These are phyloP conservation scores for Dryas integrifolia DNA, from an alignment of 331 rosid genomes.

Conservation along the genomic window DNA sequence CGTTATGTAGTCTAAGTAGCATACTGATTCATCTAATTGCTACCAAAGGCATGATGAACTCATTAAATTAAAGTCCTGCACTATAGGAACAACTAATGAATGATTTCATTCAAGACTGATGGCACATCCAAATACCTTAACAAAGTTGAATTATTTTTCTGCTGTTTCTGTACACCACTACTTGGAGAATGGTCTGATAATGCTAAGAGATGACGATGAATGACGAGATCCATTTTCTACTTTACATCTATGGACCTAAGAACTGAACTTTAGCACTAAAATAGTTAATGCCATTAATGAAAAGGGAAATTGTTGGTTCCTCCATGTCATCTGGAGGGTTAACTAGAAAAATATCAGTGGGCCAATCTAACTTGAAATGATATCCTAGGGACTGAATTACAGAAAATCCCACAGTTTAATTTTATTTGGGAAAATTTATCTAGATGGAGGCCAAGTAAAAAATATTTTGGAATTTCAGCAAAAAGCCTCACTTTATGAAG, in stretches of 20 bases:
- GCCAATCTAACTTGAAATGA: neutral
- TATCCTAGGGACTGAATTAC: neutral
- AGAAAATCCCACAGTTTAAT: neutral
- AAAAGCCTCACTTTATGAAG: neutral
- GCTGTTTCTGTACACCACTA: neutral
- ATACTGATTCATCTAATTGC: neutral
- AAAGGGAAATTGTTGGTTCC: too few relatives aligned
- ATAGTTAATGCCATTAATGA: neutral
- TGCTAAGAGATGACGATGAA: neutral
- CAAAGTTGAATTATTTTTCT: neutral
- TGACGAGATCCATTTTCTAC: neutral
- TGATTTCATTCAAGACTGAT: neutral
- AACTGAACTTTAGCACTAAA: neutral
- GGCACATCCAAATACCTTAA: neutral
- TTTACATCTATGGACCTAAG: neutral
- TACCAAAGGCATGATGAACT: neutral
- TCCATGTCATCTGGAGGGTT: too few relatives aligned
- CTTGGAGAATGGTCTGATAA: neutral
- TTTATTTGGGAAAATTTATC: neutral
- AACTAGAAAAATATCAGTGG: neutral
- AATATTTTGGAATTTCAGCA: neutral
- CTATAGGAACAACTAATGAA: neutral
- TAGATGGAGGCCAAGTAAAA: neutral
- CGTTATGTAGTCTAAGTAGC: constrained; percentile 18
- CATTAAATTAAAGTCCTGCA: neutral